Conservation (phyloP, 2,329 filamentous ascomycete species). For the Hortaea werneckii region DNA sequence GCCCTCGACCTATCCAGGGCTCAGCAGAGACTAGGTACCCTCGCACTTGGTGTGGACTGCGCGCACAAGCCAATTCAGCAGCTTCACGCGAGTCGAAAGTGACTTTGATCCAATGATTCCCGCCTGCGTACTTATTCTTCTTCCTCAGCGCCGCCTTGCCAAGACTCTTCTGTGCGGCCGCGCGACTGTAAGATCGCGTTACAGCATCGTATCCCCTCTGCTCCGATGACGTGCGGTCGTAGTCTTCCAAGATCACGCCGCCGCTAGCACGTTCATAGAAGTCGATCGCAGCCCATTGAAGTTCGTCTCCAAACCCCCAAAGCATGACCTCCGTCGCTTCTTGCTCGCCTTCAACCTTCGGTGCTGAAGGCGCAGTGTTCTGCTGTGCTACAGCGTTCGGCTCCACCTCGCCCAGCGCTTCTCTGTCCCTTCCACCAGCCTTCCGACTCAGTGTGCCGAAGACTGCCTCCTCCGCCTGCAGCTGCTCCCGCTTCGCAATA, state of each 20-base stretch:
- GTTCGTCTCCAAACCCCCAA: conserved; percentile 64
- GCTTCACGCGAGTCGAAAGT: conserved; percentile 41
- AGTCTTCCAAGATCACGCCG: conserved; percentile 84
- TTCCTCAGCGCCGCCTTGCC: conserved; percentile 64
- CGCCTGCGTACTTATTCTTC: conserved; percentile 72
- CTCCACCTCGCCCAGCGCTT: conserved; percentile 19
- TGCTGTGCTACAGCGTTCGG: conserved; percentile 9
- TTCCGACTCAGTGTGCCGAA: conserved; percentile 26
- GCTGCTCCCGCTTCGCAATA: conserved; percentile 33
- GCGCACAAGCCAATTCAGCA: conserved; percentile 38
- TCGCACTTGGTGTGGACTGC: conserved; percentile 37
- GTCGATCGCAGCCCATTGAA: conserved; percentile 73
- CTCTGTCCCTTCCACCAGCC: conserved; percentile 16
- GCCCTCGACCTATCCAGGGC: conserved; percentile 35
- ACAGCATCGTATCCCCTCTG: conserved; percentile 55
- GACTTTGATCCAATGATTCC: conserved; percentile 74
- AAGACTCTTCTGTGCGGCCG: conserved; percentile 56
- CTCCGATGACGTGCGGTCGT: conserved; percentile 71
- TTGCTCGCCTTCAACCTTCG: conserved; percentile 30
- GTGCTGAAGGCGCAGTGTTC: conserved; percentile 23
- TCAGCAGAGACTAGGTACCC: conserved; percentile 40
- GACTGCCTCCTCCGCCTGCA: conserved; percentile 37
- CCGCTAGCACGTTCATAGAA: conserved; percentile 76
- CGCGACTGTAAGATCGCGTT: conserved; percentile 64
- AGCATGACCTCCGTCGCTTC: conserved; percentile 71